Conservation (phyloP, 2,329 filamentous ascomycete species). For the Cladosporium sphaerospermum region DNA sequence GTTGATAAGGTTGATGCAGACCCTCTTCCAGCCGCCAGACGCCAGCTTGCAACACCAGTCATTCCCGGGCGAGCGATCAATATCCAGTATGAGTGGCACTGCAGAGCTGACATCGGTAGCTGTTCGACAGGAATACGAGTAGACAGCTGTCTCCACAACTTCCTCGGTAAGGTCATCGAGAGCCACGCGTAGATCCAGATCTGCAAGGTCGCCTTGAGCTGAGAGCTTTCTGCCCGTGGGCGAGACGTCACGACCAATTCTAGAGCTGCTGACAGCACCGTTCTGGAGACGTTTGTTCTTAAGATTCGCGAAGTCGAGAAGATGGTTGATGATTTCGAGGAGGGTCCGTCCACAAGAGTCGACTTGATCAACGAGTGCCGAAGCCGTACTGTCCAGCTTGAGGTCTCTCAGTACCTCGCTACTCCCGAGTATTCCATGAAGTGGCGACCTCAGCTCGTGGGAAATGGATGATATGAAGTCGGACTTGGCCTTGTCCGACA, state of each 20-base stretch:
- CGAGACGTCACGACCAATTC: not conserved
- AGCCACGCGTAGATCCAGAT: slow-evolving; percentile 29
- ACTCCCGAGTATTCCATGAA: slow-evolving; percentile 44
- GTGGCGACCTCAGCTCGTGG: slow-evolving; percentile 45
- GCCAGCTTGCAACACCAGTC: slow-evolving; percentile 41
- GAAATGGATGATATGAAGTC: slow-evolving; percentile 50
- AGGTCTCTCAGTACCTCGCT: slow-evolving; percentile 40
- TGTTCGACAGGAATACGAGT: slow-evolving; percentile 17
- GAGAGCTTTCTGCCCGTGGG: slow-evolving; percentile 2
- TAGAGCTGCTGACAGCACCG: slow-evolving; percentile 13
- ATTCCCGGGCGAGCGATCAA: slow-evolving; percentile 28
- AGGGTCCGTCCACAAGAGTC: slow-evolving; percentile 47
- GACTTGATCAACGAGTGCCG: slow-evolving; percentile 42
- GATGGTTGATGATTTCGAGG: slow-evolving; percentile 43
- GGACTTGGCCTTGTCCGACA: slow-evolving; percentile 43
- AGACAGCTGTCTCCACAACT: slow-evolving; percentile 46
- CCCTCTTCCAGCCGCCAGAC: slow-evolving; percentile 41
- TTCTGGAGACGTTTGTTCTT: slow-evolving; percentile 33
- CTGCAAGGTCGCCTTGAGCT: slow-evolving; percentile 17
- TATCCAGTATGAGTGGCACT: slow-evolving; percentile 36
- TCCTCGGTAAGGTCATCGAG: slow-evolving; percentile 47
- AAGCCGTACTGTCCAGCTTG: slow-evolving; percentile 33
- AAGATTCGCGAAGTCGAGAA: slow-evolving; percentile 38
- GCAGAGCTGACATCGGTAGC: slow-evolving; percentile 33
- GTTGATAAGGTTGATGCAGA: slow-evolving; percentile 44